Conservation (phyloP, 2,329 filamentous ascomycete species). For the Aureobasidium sp. region DNA sequence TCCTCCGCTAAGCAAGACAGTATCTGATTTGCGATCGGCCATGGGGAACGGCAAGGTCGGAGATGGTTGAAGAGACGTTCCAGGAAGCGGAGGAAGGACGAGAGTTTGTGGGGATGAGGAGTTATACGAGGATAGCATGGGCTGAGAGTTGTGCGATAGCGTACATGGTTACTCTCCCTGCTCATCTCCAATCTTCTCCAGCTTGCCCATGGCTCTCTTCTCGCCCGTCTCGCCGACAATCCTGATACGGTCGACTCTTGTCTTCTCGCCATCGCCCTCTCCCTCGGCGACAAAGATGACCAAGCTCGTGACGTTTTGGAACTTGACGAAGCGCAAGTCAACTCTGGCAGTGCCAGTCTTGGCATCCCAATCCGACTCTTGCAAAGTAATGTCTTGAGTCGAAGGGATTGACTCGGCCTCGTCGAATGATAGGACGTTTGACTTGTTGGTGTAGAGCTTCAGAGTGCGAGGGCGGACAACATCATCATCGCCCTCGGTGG, state of each 20-base stretch:
- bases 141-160: not conserved
- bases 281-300: conserved; percentile 79
- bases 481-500: conserved; percentile 55
- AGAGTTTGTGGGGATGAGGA: not conserved
- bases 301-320: conserved; percentile 84
- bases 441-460: conserved; percentile 78
- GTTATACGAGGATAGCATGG: not conserved
- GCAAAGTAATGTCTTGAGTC: conserved; percentile 72
- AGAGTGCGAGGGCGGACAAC: conserved; percentile 77
- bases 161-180: conserved; percentile 45
- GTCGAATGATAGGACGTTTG: conserved; percentile 88
- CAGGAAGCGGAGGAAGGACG: not conserved
- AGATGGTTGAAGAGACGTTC: not conserved
- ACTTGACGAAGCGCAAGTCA: conserved; percentile 85
- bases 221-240: conserved; percentile 85
- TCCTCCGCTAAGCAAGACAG: not conserved
- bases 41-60: not conserved
- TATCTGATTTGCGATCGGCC: not conserved
- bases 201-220: conserved; percentile 86
- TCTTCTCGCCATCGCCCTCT: conserved; percentile 74
- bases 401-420: conserved; percentile 82
- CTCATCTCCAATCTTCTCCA: conserved; percentile 88
- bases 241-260: conserved; percentile 70
- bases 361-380: conserved; percentile 65
- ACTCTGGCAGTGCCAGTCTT: conserved; percentile 45